Evolutionary conservation across 495 filamentous ascomycete genomes (phyloP).

Genomic region (Aspergillus avenaceus): DNA sequence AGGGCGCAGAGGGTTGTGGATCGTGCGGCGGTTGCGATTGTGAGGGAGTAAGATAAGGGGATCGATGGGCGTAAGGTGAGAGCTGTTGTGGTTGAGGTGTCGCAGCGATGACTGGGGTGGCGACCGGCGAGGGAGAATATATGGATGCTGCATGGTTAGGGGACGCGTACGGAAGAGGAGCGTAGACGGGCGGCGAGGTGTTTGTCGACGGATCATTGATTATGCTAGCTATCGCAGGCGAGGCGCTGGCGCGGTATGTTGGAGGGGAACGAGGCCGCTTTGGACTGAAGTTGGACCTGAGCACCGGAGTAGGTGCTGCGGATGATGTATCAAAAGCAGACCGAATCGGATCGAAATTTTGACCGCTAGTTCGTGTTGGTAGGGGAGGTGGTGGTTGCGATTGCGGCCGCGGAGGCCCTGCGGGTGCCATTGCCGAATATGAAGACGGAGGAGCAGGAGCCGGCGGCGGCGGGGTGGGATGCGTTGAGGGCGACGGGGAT

Average conservation of each 20-base stretch:
- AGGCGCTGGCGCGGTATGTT: conserved; percentile 70
- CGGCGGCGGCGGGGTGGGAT: conserved; percentile 11
- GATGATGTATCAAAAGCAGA: conserved; percentile 61
- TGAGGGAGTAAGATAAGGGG: conserved; percentile 24
- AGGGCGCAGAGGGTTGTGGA: conserved; percentile 15
- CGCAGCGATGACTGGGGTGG: conserved; percentile 19
- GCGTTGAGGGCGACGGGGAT: conserved; percentile 21
- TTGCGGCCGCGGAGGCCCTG: conserved; percentile 31
- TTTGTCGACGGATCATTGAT: conserved; percentile 69
- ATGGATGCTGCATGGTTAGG: conserved; percentile 27
- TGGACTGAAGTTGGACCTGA: conserved; percentile 33
- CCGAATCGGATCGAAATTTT: conserved; percentile 84
- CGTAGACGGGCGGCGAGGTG: conserved; percentile 30
- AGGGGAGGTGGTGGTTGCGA: conserved; percentile 38
- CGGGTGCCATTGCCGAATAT: conserved; percentile 20
- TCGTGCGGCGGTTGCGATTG: conserved; percentile 22
- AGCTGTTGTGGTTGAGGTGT: conserved; percentile 23
- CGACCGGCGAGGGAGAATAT: conserved; percentile 26
- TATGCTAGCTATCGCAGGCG: conserved; percentile 86
- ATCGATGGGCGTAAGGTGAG: conserved; percentile 22
- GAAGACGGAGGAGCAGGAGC: conserved; percentile 14
- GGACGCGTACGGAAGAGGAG: conserved; percentile 27
- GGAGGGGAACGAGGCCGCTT: conserved; percentile 29
- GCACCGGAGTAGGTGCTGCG: conserved; percentile 47
- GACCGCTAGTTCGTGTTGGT: conserved; percentile 56